phyloP scores from a whole-genome alignment of 306 rosid species.

The Ormosia semicastrata region DNA sequence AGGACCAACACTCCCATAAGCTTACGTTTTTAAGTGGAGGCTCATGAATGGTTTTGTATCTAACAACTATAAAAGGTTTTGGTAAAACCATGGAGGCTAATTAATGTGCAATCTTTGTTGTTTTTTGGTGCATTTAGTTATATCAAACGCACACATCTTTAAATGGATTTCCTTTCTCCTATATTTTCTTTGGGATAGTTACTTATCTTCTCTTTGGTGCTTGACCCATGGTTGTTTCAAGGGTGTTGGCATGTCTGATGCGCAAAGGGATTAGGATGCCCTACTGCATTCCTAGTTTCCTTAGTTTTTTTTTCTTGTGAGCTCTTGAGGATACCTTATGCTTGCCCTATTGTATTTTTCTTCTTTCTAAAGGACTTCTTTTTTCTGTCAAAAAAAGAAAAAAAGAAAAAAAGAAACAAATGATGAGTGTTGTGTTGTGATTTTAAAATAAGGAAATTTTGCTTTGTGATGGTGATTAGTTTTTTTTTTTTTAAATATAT shows the following conservation, averaged over 20 bases:
- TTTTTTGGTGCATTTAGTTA: slow-evolving; percentile 2
- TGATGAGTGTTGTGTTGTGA: neutral
- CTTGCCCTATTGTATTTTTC: neutral
- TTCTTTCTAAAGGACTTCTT: neutral
- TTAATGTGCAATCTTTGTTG: neutral
- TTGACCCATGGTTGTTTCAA: neutral
- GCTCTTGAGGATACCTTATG: neutral
- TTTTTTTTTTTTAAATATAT: neutral
- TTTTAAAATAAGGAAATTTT: neutral
- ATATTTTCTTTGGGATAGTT: neutral
- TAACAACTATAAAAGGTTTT: neutral
- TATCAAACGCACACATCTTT: neutral
- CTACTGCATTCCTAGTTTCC: neutral
- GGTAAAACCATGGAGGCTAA: neutral
- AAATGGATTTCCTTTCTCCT: neutral
- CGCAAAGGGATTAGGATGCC: neutral
- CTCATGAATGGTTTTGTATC: neutral
- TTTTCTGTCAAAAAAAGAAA: neutral
- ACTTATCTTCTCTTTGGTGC: neutral
- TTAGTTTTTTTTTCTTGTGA: neutral
- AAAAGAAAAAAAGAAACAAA: neutral
- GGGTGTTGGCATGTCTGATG: neutral
- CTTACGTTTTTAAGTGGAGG: too few relatives aligned
- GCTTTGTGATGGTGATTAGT: neutral
- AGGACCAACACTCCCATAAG: too few relatives aligned